Percentiles rank a stretch among this genome's conserved stretches.
Conservation (phyloP, 371 early-diverging fungal genomes). For the Edhazardia aedis region DNA sequence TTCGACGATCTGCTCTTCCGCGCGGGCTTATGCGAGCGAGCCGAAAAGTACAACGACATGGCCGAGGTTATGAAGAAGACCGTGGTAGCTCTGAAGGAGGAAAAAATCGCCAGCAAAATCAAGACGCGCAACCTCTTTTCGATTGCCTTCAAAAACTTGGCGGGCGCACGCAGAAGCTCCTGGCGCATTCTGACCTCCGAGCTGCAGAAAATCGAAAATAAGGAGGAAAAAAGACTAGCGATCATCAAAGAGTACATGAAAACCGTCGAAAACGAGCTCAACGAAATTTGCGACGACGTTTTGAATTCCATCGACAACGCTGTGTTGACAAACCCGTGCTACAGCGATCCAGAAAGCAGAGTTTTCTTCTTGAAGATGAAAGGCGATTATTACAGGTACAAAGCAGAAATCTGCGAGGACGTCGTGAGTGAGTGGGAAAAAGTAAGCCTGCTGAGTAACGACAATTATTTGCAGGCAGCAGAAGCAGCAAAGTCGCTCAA, state of each 20-base stretch:
- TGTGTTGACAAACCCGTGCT: conserved; percentile 62
- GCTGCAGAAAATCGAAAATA: conserved; percentile 80
- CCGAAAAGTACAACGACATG: conserved; percentile 47
- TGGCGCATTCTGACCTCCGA: conserved; percentile 95
- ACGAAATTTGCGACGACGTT: conserved; percentile 76
- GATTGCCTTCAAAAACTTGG: conserved; percentile 96
- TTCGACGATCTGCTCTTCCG: neutral
- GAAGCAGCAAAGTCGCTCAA: conserved; percentile 74
- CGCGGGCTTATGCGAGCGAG: conserved; percentile 40
- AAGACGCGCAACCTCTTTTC: conserved; percentile 90
- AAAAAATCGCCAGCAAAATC: conserved; percentile 42
- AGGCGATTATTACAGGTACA: conserved; percentile 97
- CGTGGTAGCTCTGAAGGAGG: conserved; percentile 24
- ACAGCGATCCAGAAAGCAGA: too few species aligned
- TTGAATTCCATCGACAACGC: conserved; percentile 65
- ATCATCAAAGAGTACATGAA: conserved; percentile 69
- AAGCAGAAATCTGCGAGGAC: conserved; percentile 76
- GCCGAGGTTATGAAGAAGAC: conserved; percentile 39
- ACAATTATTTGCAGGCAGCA: conserved; percentile 80
- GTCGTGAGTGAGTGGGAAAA: conserved; percentile 61
- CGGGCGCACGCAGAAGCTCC: conserved; percentile 87
- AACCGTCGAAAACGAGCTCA: conserved; percentile 72
- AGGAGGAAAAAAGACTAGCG: conserved; percentile 59
- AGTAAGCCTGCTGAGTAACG: conserved; percentile 62
- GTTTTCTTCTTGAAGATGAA: conserved; percentile 99